Base-by-base conservation (phyloP, 2,329 filamentous ascomycete species). In the Colletotrichum neosansevieriae region DNA sequence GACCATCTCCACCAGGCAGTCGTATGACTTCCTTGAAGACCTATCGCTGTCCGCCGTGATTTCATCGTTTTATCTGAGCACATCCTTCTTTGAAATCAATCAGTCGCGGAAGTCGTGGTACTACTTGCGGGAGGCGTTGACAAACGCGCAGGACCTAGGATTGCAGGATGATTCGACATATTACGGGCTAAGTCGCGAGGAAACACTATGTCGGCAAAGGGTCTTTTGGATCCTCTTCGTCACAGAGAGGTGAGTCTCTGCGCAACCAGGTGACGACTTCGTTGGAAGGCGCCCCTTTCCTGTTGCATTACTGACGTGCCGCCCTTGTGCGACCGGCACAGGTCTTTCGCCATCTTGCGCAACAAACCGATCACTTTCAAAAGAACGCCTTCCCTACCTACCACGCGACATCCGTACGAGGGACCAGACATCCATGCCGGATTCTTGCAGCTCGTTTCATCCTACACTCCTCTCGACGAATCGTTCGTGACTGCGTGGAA, bases 401-500 rank as follows among this genome's bases (percentile, higher is more conserved):
- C 81, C 72, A 87, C 74, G 75, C 85, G 76, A 74, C 82, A 86
- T 54, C 79, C 83, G 4, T 85, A 85, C 58, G 88, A 89, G 72
- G 78, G 82, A 0, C 79, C 80, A 0, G 83, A 84, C 24, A 84
- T 88, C 62, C 80, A 88, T 34, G 79, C 84, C 11, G 89, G 89
- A 1, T 89, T 91, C 70, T 80, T 87, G 38, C 85, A 88, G 70
- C 81, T 91, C 11, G 85, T 90, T 50, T 83, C 86, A 58, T 84
- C 89, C 13, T 91, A 89, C 76, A 84, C 85, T 38, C 87, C 87
- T 1, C 86, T 91, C 42, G 88, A 91, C 73, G 86, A 90, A 71
- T 86, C 83, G 0, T 91, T 91, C 72, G 83, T 91, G 13, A 83
- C 85, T 11, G 81, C 89, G 0, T 91, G 89, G 89, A 91, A 91